Conservation (phyloP, 306 rosid genomes). For the Oemleria cerasiformis region DNA sequence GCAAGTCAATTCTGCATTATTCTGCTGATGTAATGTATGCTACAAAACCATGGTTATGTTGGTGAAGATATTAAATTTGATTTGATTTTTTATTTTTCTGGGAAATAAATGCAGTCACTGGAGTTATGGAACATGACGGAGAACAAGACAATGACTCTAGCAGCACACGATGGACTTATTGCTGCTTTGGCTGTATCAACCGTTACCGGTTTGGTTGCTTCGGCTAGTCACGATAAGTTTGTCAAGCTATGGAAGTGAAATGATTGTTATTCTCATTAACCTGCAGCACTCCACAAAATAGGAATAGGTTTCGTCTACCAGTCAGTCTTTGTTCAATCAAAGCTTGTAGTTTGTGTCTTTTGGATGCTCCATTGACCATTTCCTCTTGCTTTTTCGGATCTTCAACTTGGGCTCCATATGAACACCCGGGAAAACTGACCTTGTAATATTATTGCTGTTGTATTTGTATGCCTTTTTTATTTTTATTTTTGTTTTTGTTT, state of each 20-base stretch:
- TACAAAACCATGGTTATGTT: background rate
- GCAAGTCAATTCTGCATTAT: conserved; percentile 41
- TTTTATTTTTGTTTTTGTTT: no score
- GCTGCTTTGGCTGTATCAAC: conserved; percentile 77
- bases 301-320: conserved; percentile 28
- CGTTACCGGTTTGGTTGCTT: conserved; percentile 77
- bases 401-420: conserved; percentile 13
- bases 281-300: conserved; percentile 16
- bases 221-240: conserved; percentile 86
- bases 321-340: conserved; percentile 23
- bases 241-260: conserved; percentile 88
- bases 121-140: conserved; percentile 96
- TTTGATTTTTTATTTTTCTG: background rate
- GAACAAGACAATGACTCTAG: conserved; percentile 82
- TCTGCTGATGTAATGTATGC: background rate
- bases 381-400: conserved; percentile 6
- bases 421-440: conserved; percentile 24
- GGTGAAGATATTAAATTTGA: no score
- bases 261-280: conserved; percentile 23
- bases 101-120: conserved; percentile 57
- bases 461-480: conserved; percentile 10
- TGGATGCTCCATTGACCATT: conserved; percentile 21
- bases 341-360: conserved; percentile 22
- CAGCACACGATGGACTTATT: conserved; percentile 91
- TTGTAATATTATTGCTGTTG: conserved; percentile 23